A percentile compares a stretch with the other conserved stretches of the same genome.
These are phyloP conservation scores for Turnera subulata DNA, from an alignment of 345 rosid genomes.

Conservation along the genomic window DNA sequence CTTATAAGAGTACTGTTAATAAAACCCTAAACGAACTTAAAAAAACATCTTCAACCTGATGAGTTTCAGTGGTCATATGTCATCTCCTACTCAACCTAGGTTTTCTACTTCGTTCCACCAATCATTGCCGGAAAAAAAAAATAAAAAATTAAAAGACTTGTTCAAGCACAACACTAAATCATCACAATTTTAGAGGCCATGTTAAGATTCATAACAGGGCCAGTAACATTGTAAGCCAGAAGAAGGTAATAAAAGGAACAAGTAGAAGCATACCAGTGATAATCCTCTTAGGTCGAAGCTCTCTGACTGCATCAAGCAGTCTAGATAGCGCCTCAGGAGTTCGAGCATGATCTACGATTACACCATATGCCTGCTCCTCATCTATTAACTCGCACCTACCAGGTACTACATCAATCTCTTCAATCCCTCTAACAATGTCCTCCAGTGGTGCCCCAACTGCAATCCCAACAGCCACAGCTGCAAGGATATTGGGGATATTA, in stretches of 20 bases:
- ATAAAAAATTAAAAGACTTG: neutral
- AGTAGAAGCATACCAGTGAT: constrained; percentile 63
- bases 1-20: no score
- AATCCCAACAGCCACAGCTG: constrained; percentile 90
- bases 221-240: no score
- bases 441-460: constrained; percentile 94
- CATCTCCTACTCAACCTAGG: no score
- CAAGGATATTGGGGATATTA: constrained; percentile 85
- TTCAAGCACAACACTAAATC: neutral
- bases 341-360: constrained; percentile 78
- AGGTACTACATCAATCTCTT: constrained; percentile 91
- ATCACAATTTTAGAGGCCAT: neutral
- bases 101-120: no score
- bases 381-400: constrained; percentile 95
- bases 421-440: constrained; percentile 90
- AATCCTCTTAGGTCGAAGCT: constrained; percentile 77
- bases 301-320: constrained; percentile 80
- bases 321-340: constrained; percentile 84
- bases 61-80: no score
- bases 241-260: neutral
- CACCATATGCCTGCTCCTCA: constrained; percentile 93
- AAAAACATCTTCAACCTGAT: no score
- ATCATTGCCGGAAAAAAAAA: no score
- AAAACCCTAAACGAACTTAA: no score
- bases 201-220: neutral